Conservation (phyloP, 139 green algal genomes). For the Chlamydomonas schloesseri region DNA sequence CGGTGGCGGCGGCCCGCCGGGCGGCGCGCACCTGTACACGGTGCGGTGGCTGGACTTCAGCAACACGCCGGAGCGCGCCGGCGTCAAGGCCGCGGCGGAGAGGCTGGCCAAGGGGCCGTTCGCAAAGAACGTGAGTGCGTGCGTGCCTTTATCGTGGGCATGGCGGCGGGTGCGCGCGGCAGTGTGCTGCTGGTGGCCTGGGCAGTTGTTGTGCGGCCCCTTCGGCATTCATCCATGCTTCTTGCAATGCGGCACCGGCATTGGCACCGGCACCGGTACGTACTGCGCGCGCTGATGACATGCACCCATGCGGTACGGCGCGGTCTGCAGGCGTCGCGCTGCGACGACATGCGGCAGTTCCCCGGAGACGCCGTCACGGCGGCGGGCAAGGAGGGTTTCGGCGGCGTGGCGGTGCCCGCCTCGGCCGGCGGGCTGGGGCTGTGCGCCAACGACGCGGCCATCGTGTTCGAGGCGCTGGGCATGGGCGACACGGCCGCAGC, state of each 20-base stretch:
- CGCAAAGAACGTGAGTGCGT: background rate
- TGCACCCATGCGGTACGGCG: no score
- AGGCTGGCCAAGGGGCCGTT: background rate
- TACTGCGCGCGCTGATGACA: no score
- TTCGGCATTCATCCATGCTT: no score
- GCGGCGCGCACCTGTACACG: no score
- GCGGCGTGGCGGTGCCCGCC: conserved; percentile 1
- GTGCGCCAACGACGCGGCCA: background rate
- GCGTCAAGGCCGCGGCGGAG: conserved; percentile 3
- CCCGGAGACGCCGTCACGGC: background rate
- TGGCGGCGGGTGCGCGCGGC: no score
- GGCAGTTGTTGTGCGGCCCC: no score
- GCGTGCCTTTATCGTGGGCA: no score
- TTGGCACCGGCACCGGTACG: no score
- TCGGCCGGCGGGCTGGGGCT: background rate
- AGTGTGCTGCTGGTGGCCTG: no score
- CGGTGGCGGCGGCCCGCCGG: no score
- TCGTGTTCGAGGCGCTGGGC: conserved; percentile 25
- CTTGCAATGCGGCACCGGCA: no score
- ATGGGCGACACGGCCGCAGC: conserved; percentile 8
- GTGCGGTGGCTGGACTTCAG: conserved; percentile 20
- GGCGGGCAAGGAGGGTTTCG: conserved; percentile 1
- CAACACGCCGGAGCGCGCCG: background rate
- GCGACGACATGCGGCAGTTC: background rate
- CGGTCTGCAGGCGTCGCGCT: background rate